Evolutionary conservation across 495 filamentous ascomycete species (phyloP).

Genomic region (Penicillium cataractarum): DNA sequence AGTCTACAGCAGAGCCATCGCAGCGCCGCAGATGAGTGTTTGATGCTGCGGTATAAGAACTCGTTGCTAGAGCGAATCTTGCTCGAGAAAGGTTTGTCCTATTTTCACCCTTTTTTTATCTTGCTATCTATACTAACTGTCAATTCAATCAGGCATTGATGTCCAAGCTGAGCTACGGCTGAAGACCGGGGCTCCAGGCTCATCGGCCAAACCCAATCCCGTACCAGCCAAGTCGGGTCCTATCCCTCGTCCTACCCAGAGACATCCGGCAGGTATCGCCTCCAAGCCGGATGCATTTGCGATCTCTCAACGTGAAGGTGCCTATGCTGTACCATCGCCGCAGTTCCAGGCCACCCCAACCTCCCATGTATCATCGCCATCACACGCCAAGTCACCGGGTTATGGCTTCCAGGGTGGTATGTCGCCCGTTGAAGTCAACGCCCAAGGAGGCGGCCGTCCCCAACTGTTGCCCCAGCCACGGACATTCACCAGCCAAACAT

Average conservation of each 20-base stretch:
- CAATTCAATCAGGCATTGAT: slow-evolving; percentile 73
- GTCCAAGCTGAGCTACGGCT: slow-evolving; percentile 92
- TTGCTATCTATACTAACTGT: neutral
- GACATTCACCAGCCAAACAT: slow-evolving; percentile 41
- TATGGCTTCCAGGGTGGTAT: slow-evolving; percentile 70
- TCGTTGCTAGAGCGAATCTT: slow-evolving; percentile 93
- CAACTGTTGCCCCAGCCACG: slow-evolving; percentile 51
- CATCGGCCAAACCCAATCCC: slow-evolving; percentile 62
- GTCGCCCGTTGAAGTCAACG: slow-evolving; percentile 69
- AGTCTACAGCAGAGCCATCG: slow-evolving; percentile 93
- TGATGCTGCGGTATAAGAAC: slow-evolving; percentile 99
- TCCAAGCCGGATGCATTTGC: slow-evolving; percentile 70
- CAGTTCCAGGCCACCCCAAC: slow-evolving; percentile 79
- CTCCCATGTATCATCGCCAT: slow-evolving; percentile 80
- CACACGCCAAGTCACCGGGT: slow-evolving; percentile 69
- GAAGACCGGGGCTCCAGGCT: slow-evolving; percentile 73
- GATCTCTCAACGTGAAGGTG: slow-evolving; percentile 54
- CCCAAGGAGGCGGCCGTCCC: slow-evolving; percentile 55
- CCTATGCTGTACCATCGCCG: slow-evolving; percentile 52
- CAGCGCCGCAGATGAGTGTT: slow-evolving; percentile 91
- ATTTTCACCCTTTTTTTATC: neutral
- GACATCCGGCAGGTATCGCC: slow-evolving; percentile 70
- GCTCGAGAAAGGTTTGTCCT: slow-evolving; percentile 80
- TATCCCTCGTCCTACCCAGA: slow-evolving; percentile 53
- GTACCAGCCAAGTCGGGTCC: slow-evolving; percentile 54